Evolutionary conservation across 352 stramenopile species (phyloP).

Genomic region (Peronospora tabacina): DNA sequence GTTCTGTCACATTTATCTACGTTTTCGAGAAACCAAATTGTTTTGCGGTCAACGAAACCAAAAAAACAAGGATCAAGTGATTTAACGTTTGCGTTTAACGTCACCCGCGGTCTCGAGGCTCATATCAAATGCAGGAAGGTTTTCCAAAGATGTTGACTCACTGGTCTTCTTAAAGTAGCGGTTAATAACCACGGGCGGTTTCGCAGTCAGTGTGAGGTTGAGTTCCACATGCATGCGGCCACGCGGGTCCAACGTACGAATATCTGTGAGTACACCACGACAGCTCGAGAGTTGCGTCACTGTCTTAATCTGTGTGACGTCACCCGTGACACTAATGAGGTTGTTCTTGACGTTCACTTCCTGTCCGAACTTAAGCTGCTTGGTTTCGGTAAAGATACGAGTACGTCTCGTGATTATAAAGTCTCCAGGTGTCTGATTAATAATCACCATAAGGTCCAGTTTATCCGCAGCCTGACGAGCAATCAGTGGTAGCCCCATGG

Average conservation of each 20-base stretch:
- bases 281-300: slow-evolving; percentile 77
- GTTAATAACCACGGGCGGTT: slow-evolving; percentile 66
- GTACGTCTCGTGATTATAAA: slow-evolving; percentile 84
- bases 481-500: slow-evolving; percentile 82
- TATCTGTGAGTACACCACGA: slow-evolving; percentile 64
- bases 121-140: slow-evolving; percentile 82
- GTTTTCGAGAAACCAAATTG: too few species aligned
- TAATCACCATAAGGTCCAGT: slow-evolving; percentile 85
- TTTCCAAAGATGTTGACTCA: slow-evolving; percentile 83
- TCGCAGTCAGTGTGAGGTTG: slow-evolving; percentile 64
- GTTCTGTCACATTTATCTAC: too few species aligned
- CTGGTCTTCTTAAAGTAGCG: slow-evolving; percentile 85
- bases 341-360: slow-evolving; percentile 87
- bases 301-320: slow-evolving; percentile 63
- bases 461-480: slow-evolving; percentile 83
- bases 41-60: too few species aligned
- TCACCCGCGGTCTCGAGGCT: slow-evolving; percentile 73
- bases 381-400: slow-evolving; percentile 87
- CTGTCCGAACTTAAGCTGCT: slow-evolving; percentile 80
- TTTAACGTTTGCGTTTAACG: slow-evolving; percentile 81
- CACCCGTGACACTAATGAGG: slow-evolving; percentile 75
- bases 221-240: slow-evolving; percentile 81
- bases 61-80: too few species aligned
- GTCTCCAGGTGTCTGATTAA: slow-evolving; percentile 72
- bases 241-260: slow-evolving; percentile 63